Evolutionary conservation across 2,329 filamentous ascomycete species (phyloP).

Genomic region (Stagonosporopsis chrysanthemi): DNA sequence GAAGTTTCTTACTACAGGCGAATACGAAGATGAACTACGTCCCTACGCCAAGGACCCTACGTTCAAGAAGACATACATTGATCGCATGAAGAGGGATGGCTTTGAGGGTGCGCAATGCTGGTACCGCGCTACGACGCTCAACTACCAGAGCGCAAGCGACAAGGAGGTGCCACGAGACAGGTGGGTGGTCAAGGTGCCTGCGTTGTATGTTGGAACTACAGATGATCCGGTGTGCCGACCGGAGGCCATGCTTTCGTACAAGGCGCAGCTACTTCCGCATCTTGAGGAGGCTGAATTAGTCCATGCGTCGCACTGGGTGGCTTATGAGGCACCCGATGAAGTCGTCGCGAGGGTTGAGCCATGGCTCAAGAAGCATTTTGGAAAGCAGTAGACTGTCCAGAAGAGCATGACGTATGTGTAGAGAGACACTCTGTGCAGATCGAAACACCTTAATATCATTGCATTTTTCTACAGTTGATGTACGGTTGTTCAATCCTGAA

Average conservation of each 20-base stretch:
- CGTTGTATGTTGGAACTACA: constrained; percentile 46
- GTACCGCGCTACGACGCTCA: constrained; percentile 42
- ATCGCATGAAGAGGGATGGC: constrained; percentile 43
- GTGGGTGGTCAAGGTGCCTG: constrained; percentile 45
- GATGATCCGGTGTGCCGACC: constrained; percentile 48
- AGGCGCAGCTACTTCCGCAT: constrained; percentile 40
- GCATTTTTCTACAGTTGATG: not conserved
- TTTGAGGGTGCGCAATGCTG: constrained; percentile 50
- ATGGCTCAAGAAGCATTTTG: constrained; percentile 30
- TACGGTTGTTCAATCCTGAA: not conserved
- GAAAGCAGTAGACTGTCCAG: not conserved
- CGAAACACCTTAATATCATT: not conserved
- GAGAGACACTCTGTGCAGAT: not conserved
- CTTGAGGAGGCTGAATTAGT: constrained; percentile 42
- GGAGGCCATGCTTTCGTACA: constrained; percentile 36
- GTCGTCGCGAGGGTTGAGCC: constrained; percentile 25
- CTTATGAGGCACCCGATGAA: constrained; percentile 48
- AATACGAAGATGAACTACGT: constrained; percentile 26
- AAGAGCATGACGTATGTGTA: not conserved
- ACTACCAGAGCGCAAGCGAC: constrained; percentile 40
- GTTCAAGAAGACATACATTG: constrained; percentile 47
- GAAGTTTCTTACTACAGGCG: constrained; percentile 28
- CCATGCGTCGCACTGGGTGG: constrained; percentile 48
- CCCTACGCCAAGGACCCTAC: constrained; percentile 44
- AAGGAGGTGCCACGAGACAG: constrained; percentile 31